Evolutionary conservation across 352 stramenopile species (phyloP), one percentile per base, ranked within the genome.

Genomic region (Phytophthora idaei): DNA sequence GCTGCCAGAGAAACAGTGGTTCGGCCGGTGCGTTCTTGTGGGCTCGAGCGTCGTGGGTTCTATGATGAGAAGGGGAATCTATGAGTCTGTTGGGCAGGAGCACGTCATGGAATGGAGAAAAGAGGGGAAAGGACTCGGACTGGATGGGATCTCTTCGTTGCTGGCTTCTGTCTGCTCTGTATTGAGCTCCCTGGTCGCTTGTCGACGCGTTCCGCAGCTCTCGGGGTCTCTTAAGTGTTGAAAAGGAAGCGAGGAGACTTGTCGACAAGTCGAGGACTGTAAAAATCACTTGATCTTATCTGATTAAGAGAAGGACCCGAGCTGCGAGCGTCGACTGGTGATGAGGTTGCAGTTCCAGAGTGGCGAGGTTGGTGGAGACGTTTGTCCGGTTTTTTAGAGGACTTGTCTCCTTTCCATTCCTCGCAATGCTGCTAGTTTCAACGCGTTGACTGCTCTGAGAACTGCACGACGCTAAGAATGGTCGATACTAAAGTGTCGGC

Each of bases 281-380:
- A 81, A 94, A 61, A 94, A 93, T 74, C 79, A 80, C 83, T 94
- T 94, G 86, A 94, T 93, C 86, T 94, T 93, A 94, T 93, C 86
- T 88, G 45, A 68, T 34, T 27, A 47, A 48, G n/a, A 57, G 28
- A 59, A 48, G 39, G 25, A 62, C 47, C 42, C 56, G 68, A 73
- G 59, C 47, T 55, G 21, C 27, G 11, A 27, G 8, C 7, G 53
- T 53, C 28, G 48, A 45, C 15, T 28, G 50, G 37, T 21, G 21
- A 68, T 25, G 21, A 50, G 61, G 61, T 72, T 62, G 57, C 14
- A 68, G 64, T 60, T 73, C 61, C 67, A 41, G 64, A 57, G 58
- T 36, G 25, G 42, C 28, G 29, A 17, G 15, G 32, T 4, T 47
- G 14, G 1, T 46, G 12, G n/a, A 34, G 34, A 48, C 4, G 2